Conservation (phyloP, 805 yeast species). For the Wickerhamomyces chaumierensis region DNA sequence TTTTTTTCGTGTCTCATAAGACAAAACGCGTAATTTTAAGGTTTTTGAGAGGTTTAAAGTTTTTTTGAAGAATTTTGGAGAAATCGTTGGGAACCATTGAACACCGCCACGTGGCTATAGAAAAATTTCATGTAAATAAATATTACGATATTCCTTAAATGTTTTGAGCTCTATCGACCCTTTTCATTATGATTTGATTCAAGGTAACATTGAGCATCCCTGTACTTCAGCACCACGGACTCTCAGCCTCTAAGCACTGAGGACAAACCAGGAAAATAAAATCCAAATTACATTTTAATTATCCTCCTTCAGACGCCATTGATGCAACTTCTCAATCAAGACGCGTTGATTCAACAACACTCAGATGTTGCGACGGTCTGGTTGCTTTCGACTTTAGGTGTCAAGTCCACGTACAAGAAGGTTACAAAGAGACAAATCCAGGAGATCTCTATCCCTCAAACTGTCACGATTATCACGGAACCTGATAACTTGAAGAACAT, state of each 20-base stretch:
- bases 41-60: too few relatives aligned
- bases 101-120: too few relatives aligned
- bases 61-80: not conserved
- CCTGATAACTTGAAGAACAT: slow-evolving; percentile 5
- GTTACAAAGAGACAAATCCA: slow-evolving; percentile 23
- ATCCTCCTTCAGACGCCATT: too few relatives aligned
- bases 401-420: slow-evolving; percentile 19
- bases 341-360: slow-evolving; percentile 12
- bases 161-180: not conserved
- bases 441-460: slow-evolving; percentile 30
- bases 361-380: slow-evolving; percentile 22
- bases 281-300: too few relatives aligned
- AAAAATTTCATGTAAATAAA: too few relatives aligned
- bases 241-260: too few relatives aligned
- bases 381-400: slow-evolving; percentile 31
- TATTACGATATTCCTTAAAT: too few relatives aligned
- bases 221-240: too few relatives aligned
- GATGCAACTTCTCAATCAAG: slow-evolving; percentile 11
- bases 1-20: too few relatives aligned
- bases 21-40: too few relatives aligned
- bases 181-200: not conserved
- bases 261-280: too few relatives aligned
- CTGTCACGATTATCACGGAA: slow-evolving; percentile 22
- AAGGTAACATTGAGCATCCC: too few relatives aligned
- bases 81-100: not conserved